Conservation (phyloP, 306 rosid species). For the Dalbergia cochinchinensis region DNA sequence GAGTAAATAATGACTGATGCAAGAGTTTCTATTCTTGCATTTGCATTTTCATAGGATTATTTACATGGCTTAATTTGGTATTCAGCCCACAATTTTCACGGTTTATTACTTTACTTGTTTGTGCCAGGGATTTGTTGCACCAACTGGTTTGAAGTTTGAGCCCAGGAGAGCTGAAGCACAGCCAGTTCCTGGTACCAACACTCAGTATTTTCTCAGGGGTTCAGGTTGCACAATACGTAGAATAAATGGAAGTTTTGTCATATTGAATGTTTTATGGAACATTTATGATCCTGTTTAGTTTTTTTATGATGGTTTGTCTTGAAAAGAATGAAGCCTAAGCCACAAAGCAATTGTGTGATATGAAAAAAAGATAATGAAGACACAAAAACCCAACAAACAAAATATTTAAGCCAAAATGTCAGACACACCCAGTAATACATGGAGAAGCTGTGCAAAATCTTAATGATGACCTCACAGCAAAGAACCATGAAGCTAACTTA, state of each 20-base stretch:
- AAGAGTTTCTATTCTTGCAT: background rate
- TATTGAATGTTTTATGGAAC: background rate
- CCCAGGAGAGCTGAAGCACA: background rate
- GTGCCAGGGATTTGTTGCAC: background rate
- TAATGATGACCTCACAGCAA: background rate
- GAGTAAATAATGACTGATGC: slow-evolving; percentile 9
- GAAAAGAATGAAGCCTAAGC: background rate
- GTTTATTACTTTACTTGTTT: background rate
- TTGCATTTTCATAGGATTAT: background rate
- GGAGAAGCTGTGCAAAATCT: background rate
- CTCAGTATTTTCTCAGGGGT: background rate
- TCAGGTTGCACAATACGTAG: background rate
- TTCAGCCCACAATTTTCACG: background rate
- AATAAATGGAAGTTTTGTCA: background rate
- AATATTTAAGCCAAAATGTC: background rate
- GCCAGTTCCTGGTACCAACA: background rate
- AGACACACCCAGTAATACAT: background rate
- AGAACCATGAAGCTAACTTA: background rate
- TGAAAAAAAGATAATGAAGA: background rate
- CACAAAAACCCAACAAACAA: background rate
- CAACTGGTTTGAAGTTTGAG: background rate
- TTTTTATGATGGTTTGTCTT: background rate
- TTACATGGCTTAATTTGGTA: background rate
- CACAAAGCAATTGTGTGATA: background rate
- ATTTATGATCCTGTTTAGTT: background rate